Base-by-base conservation (phyloP, 495 filamentous ascomycete genomes). In the Aspergillus cristatus region DNA sequence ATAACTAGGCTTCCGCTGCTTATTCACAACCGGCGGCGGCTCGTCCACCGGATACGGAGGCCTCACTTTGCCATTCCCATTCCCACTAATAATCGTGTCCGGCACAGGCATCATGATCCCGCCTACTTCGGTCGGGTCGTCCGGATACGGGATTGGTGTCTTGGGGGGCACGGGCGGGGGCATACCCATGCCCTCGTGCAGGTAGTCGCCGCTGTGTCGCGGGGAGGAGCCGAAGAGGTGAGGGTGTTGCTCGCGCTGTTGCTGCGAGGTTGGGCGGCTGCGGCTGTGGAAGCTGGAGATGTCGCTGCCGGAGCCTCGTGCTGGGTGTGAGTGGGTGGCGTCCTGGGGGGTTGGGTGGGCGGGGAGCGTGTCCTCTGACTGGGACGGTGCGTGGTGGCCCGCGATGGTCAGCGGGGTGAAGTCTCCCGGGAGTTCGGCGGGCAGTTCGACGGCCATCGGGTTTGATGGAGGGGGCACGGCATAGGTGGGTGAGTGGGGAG, bases 101-200 rank as follows among this genome's bases (percentile, higher is more conserved):
- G 56, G 60, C 31, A 54, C 57, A 10, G 54, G 58, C 61, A 60
- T 63, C 7, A 54, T 45, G 14, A 64, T 55, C 36, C 53, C 54
- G 4, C 53, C 47, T 28, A 51, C 42, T 38, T 50, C 48, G 41
- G 47, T 51, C 28, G 55, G 42, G 32, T 59, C 40, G 25, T 60
- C 53, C 2, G 65, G 65, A 34, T 68, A 79, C 1, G 70, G 75
- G 10, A 91, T 75, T 1, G 86, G 86, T 0, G 84, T 94, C 58
- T 91, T 91, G 8, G 87, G 85, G 7, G 87, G 87, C 15, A 90
- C 50, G 0, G 88, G 88, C 24, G 88, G 88, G 0, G 86, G 80
- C 42, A 70, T 67, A 24, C 20, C 67, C n/a, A n/a, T n/a, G 28
- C 67, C 67, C 14, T 59, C 63, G 29, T 59, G 41, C 42, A 53